Base-by-base conservation (phyloP, 805 yeast species). In the Candida germanica region DNA sequence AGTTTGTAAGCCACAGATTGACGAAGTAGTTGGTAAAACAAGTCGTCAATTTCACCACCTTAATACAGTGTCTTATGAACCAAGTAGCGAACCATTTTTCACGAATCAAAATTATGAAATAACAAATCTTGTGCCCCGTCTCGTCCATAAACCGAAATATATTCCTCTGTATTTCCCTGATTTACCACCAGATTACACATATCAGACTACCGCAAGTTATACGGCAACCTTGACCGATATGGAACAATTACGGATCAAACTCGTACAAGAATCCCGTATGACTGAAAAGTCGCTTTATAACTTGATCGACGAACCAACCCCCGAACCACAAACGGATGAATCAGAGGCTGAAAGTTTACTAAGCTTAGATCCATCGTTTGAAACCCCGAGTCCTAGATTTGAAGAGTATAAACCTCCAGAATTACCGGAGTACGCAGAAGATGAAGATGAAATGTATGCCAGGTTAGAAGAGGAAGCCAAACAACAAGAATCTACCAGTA, bases 141-240 rank as follows among this genome's bases (percentile, higher is more conserved):
- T 23, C 31, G 42, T 54, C 5, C 31, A 38, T n/a, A 46, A 47
- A 19, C 68, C 71, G 1, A 53, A 56, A 4, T 76, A 77, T 40
- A 71, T 86, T 6, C 94, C 94, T 0, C 53, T 63, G 5, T 88
- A 88, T 80, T 63, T 91, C 48, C 98, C 98, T 0, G 78, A 79
- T 9, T 69, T 91, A 19, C 98, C 98, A 1, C 96, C 98, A 0
- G 95, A 87, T 50, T 94, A 89, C 58, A 91, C 98, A 0, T 91
- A 83, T 55, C 79, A 77, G 57, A 75, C 80, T 38, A 84, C 96
- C 0, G 83, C 95, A 0, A 71, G 72, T 44, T 88, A 67, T 54
- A 71, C 80, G 38, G 66, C 76, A 16, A 68, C 80, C 14, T 60
- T 80, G 11, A 74, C 80, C 1, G 91, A 87, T 50, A 86, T 89